These are phyloP conservation scores for Apocynum venetum DNA, from an alignment of 257 asterid genomes.

Conservation along the genomic window DNA sequence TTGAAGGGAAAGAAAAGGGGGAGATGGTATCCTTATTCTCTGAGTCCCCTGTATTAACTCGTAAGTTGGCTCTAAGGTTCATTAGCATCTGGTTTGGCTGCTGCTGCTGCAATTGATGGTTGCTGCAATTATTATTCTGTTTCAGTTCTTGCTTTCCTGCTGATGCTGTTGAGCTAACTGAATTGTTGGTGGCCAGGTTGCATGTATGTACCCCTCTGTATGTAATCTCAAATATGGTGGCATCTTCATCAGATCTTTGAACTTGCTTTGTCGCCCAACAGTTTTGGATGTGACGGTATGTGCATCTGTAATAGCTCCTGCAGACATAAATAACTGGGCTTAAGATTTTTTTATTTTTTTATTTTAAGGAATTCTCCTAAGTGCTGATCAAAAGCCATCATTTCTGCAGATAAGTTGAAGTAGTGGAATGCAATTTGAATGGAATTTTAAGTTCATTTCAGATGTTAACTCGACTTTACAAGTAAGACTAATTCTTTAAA, in stretches of 20 bases:
- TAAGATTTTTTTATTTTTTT: too few species aligned
- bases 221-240: slow-evolving; percentile 64
- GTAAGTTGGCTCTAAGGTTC: slow-evolving; percentile 48
- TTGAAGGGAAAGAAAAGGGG: slow-evolving; percentile 56
- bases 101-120: slow-evolving; percentile 8
- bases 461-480: neutral
- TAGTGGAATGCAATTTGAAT: neutral
- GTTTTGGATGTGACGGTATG: slow-evolving; percentile 48
- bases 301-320: slow-evolving; percentile 96
- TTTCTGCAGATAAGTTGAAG: neutral
- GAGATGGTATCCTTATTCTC: slow-evolving; percentile 29
- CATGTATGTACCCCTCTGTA: slow-evolving; percentile 76
- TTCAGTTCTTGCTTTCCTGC: slow-evolving; percentile 39
- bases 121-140: slow-evolving; percentile 16
- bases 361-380: neutral
- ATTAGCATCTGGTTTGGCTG: slow-evolving; percentile 43
- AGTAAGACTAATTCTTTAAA: neutral
- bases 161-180: slow-evolving; percentile 38
- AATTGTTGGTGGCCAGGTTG: slow-evolving; percentile 24
- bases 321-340: slow-evolving; percentile 13
- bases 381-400: too few species aligned
- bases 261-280: slow-evolving; percentile 97
- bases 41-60: slow-evolving; percentile 47
- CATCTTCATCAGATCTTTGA: slow-evolving; percentile 87
- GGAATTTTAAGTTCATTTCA: neutral